Percentiles rank a stretch among this genome's conserved stretches.
Evolutionary conservation across 345 rosid species (phyloP).

Genomic region (Triadica sebifera): DNA sequence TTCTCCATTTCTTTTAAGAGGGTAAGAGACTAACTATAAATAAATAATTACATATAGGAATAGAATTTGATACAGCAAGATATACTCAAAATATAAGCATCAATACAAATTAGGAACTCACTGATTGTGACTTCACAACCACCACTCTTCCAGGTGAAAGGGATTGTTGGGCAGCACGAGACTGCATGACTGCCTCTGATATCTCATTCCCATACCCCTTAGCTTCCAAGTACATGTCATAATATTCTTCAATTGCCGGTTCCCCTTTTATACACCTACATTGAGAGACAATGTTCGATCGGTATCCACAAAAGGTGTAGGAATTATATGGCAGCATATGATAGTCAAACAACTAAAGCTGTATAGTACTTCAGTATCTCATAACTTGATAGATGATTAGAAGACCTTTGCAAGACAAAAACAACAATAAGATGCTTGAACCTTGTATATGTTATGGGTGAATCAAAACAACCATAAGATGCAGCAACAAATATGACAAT

Average conservation of each 20-base stretch:
- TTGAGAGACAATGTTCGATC: conserved; percentile 22
- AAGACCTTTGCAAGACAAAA: not conserved
- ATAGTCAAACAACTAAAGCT: conserved; percentile 7
- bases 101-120: conserved; percentile 38
- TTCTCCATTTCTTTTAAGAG: not conserved
- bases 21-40: not conserved
- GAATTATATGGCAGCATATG: not conserved
- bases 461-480: too few species aligned
- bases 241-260: conserved; percentile 90
- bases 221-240: conserved; percentile 63
- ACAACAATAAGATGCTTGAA: too few species aligned
- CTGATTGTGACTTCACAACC: conserved; percentile 74
- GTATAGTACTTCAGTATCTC: conserved; percentile 1
- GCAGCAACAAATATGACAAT: too few species aligned
- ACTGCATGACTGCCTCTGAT: conserved; percentile 65
- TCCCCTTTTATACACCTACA: conserved; percentile 89
- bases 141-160: conserved; percentile 79
- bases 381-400: not conserved
- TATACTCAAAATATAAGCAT: conserved; percentile 8
- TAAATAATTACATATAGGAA: not conserved
- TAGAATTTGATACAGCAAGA: not conserved
- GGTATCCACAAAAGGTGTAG: not conserved
- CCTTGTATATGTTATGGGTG: too few species aligned
- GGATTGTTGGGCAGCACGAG: conserved; percentile 39
- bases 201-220: conserved; percentile 44